Evolutionary conservation across 352 stramenopile species (phyloP).

Genomic region (Globisporangium viniferum): DNA sequence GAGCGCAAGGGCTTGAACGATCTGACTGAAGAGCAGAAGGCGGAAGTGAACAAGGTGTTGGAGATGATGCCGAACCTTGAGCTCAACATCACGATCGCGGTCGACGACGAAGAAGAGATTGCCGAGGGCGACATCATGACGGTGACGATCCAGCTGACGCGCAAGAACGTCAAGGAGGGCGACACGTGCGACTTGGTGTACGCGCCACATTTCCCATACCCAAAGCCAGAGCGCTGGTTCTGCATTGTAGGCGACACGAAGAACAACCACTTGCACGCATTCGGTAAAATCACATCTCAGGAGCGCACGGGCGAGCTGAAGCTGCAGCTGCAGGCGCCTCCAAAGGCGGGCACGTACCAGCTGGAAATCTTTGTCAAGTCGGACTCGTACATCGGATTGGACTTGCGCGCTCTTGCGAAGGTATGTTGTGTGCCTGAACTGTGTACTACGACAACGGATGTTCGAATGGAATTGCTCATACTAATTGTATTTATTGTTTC

Average conservation of each 20-base stretch:
- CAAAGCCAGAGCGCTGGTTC: conserved; percentile 97
- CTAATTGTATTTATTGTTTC: conserved; percentile 16
- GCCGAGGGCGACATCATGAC: conserved; percentile 99
- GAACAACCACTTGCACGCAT: conserved; percentile 94
- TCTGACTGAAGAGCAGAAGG: conserved; percentile 89
- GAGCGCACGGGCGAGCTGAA: conserved; percentile 87
- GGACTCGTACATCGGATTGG: conserved; percentile 97
- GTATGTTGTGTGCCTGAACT: conserved; percentile 22
- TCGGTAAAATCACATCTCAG: conserved; percentile 95
- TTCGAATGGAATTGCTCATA: not conserved
- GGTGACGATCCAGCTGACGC: conserved; percentile 94
- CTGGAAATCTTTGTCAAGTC: conserved; percentile 98
- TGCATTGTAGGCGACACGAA: conserved; percentile 93
- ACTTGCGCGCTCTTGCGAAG: conserved; percentile 90
- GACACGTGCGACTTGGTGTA: conserved; percentile 95
- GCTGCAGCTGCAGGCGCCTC: conserved; percentile 96
- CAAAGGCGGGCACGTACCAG: conserved; percentile 92
- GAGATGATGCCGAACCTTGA: conserved; percentile 95
- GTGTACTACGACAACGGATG: too few relatives aligned
- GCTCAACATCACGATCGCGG: conserved; percentile 88
- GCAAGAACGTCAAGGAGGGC: conserved; percentile 95
- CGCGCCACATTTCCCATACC: conserved; percentile 94
- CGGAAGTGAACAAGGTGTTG: conserved; percentile 92
- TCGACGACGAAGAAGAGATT: conserved; percentile 92
- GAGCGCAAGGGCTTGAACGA: conserved; percentile 92